Conservation (phyloP, 108 stramenopile genomes). For the Mediolabrus comicus region DNA sequence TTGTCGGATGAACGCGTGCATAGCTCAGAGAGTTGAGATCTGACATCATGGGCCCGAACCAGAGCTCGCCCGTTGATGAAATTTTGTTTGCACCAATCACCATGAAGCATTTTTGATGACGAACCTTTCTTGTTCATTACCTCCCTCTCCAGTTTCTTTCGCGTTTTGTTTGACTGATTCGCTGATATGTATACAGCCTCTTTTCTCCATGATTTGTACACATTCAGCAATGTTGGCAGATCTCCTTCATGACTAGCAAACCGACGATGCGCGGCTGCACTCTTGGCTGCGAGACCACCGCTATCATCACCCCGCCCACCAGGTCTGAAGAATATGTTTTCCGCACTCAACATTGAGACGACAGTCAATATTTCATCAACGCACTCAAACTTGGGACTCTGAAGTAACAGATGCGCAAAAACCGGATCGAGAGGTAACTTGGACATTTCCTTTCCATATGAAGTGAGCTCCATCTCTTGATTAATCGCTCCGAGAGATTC, state of each 20-base stretch:
- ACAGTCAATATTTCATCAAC: conserved; percentile 89
- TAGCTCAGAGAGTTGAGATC: conserved; percentile 62
- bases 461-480: conserved; percentile 64
- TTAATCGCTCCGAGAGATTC: conserved; percentile 67
- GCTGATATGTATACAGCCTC: conserved; percentile 64
- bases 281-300: conserved; percentile 64
- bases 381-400: conserved; percentile 78
- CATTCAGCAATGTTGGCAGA: conserved; percentile 87
- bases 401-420: conserved; percentile 74
- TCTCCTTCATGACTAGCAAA: conserved; percentile 92
- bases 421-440: conserved; percentile 77
- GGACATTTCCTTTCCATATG: conserved; percentile 74
- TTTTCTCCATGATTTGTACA: conserved; percentile 90
- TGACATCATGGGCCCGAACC: conserved; percentile 68
- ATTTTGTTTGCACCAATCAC: conserved; percentile 84
- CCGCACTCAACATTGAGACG: conserved; percentile 93
- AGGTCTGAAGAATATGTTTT: conserved; percentile 94
- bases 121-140: conserved; percentile 40
- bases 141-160: conserved; percentile 29
- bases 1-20: conserved; percentile 45
- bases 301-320: conserved; percentile 77
- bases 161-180: conserved; percentile 27
- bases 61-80: conserved; percentile 78
- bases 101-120: conserved; percentile 55
- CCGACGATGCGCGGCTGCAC: conserved; percentile 74